Percentiles rank a stretch among this genome's conserved stretches.
Evolutionary conservation across 139 green algal genomes (phyloP).

Genomic region (Ettlia oleoabundans): DNA sequence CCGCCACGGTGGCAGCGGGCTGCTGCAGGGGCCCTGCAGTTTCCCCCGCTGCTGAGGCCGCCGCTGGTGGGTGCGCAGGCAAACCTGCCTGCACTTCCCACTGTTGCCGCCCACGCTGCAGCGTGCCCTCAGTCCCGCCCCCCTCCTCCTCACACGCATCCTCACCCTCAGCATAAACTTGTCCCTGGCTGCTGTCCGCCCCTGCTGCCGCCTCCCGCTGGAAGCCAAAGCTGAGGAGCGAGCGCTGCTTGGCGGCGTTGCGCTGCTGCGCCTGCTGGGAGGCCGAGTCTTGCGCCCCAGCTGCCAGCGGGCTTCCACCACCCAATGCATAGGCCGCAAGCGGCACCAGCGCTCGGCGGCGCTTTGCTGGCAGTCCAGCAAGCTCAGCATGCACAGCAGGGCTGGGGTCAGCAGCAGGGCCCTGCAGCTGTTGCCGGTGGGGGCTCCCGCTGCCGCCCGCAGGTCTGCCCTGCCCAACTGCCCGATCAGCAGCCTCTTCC

Average conservation of each 20-base stretch:
- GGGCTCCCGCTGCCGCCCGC: too few species aligned
- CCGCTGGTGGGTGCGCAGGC: too few species aligned
- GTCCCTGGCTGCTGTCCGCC: too few species aligned
- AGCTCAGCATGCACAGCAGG: neutral
- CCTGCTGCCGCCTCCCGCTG: too few species aligned
- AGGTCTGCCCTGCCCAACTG: too few species aligned
- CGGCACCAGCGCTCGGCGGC: neutral
- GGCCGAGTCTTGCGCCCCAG: neutral
- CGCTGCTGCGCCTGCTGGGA: constrained; percentile 17
- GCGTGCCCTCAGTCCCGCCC: neutral
- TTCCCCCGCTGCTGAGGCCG: too few species aligned
- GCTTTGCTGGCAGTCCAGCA: neutral
- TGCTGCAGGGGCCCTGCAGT: too few species aligned
- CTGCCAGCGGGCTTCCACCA: neutral
- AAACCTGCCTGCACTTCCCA: too few species aligned
- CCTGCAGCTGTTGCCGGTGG: too few species aligned
- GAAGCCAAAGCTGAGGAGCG: constrained; percentile 37
- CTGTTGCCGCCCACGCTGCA: neutral
- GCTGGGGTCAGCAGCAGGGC: too few species aligned
- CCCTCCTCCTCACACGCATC: constrained; percentile 17
- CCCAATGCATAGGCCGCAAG: neutral
- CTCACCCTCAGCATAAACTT: neutral
- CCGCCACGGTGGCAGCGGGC: too few species aligned
- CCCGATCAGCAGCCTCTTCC: too few species aligned
- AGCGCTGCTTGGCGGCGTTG: constrained; percentile 28